A percentile compares a stretch with the other conserved stretches of the same genome.
Conservation (phyloP, 257 asterid genomes). For the Ligustrum vulgare region DNA sequence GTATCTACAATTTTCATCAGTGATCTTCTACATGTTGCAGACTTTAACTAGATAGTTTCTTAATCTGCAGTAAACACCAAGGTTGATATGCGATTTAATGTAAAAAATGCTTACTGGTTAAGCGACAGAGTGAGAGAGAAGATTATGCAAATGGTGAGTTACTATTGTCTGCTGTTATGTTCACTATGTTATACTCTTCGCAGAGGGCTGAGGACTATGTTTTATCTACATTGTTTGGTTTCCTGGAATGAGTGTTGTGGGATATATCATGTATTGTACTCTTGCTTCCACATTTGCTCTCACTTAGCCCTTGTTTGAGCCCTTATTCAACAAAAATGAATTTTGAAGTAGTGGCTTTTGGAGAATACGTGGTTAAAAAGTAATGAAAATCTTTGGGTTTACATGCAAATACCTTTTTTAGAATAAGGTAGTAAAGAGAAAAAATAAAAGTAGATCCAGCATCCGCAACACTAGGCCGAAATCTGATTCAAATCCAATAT, state of each 20-base stretch:
- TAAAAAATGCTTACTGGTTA: constrained; percentile 72
- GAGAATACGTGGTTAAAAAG: no score
- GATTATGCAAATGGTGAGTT: constrained; percentile 81
- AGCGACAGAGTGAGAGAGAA: constrained; percentile 76
- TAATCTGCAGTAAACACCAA: constrained; percentile 66
- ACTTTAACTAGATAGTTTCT: constrained; percentile 14
- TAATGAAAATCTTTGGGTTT: no score
- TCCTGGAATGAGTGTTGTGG: background rate
- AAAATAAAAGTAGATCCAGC: no score
- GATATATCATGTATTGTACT: background rate
- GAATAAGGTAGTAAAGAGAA: no score
- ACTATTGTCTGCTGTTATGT: constrained; percentile 11
- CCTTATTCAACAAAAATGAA: no score
- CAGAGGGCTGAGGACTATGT: background rate
- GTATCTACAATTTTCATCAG: background rate
- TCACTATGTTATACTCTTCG: background rate
- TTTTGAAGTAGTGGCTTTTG: no score
- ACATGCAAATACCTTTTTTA: no score
- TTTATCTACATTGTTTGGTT: constrained; percentile 15
- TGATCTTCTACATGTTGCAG: constrained; percentile 7
- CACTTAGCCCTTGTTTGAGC: background rate
- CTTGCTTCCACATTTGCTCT: background rate
- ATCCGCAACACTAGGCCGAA: no score
- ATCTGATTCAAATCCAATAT: no score
- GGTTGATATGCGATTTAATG: constrained; percentile 98